Evolutionary conservation across 2,329 filamentous ascomycete species (phyloP).

Genomic region (Sclerotinia nivalis): DNA sequence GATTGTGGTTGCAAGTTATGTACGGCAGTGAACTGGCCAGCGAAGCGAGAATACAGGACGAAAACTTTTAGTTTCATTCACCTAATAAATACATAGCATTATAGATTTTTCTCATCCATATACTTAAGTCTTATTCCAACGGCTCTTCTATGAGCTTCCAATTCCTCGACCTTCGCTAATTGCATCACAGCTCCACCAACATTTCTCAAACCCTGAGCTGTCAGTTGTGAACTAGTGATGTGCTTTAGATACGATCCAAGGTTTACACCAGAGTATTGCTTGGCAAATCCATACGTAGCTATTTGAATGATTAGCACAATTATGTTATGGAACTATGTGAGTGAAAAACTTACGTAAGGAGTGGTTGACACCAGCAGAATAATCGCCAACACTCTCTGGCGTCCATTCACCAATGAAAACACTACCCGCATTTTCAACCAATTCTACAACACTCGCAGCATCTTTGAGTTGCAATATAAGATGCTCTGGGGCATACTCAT

Average conservation of each 20-base stretch:
- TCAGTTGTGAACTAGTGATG: slow-evolving; percentile 92
- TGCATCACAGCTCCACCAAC: slow-evolving; percentile 92
- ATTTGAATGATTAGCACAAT: slow-evolving; percentile 25
- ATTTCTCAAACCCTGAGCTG: slow-evolving; percentile 78
- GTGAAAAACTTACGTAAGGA: slow-evolving; percentile 74
- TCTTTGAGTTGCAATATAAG: slow-evolving; percentile 86
- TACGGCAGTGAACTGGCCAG: neutral
- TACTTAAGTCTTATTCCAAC: slow-evolving; percentile 63
- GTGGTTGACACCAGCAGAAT: slow-evolving; percentile 97
- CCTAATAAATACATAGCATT: slow-evolving; percentile 11
- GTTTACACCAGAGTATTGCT: slow-evolving; percentile 98
- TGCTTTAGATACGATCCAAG: slow-evolving; percentile 95
- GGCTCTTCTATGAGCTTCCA: slow-evolving; percentile 85
- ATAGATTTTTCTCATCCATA: slow-evolving; percentile 40
- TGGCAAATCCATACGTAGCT: slow-evolving; percentile 97
- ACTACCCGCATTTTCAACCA: slow-evolving; percentile 90
- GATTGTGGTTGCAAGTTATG: neutral
- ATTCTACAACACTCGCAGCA: slow-evolving; percentile 70
- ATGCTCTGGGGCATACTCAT: slow-evolving; percentile 94
- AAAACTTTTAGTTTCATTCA: slow-evolving; percentile 5
- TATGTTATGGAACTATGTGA: neutral
- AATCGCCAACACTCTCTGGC: slow-evolving; percentile 95
- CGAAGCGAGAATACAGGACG: neutral
- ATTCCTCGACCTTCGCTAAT: slow-evolving; percentile 87
- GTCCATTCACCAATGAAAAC: slow-evolving; percentile 97